phyloP scores from a whole-genome alignment of 306 rosid genomes.

The Pterocarpus santalinus region DNA sequence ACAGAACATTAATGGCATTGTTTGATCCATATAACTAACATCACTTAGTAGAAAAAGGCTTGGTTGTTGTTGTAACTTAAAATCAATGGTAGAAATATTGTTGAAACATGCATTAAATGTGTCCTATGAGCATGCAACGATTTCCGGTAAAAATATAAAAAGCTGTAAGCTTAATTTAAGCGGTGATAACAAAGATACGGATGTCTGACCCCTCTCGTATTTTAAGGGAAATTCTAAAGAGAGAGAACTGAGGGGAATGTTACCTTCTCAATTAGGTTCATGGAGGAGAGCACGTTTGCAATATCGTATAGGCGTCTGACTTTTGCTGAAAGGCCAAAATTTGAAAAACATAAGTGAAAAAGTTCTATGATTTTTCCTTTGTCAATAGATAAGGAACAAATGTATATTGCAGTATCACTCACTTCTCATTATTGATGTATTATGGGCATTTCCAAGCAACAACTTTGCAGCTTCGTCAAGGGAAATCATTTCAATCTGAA shows the following conservation, averaged over 20 bases:
- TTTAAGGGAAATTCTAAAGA: not conserved
- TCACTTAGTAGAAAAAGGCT: too few species aligned
- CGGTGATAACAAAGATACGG: not conserved
- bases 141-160: not conserved
- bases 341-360: slow-evolving; percentile 30
- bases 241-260: not conserved
- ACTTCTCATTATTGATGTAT: slow-evolving; percentile 75
- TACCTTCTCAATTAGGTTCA: slow-evolving; percentile 91
- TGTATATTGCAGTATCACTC: slow-evolving; percentile 51
- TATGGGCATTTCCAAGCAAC: slow-evolving; percentile 72
- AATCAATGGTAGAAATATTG: not conserved
- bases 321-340: slow-evolving; percentile 66
- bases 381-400: not conserved
- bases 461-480: slow-evolving; percentile 82
- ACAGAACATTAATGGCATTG: too few species aligned
- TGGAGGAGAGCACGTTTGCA: slow-evolving; percentile 81
- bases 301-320: slow-evolving; percentile 87
- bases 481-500: slow-evolving; percentile 68
- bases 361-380: slow-evolving; percentile 19
- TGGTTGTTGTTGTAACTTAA: not conserved
- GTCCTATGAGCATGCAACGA: not conserved
- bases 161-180: not conserved
- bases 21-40: too few species aligned
- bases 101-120: not conserved
- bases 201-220: not conserved